Percentiles rank a stretch among this genome's conserved stretches.
Conservation (phyloP, 106 monocot genomes). For the Dioscorea zingiberensis region DNA sequence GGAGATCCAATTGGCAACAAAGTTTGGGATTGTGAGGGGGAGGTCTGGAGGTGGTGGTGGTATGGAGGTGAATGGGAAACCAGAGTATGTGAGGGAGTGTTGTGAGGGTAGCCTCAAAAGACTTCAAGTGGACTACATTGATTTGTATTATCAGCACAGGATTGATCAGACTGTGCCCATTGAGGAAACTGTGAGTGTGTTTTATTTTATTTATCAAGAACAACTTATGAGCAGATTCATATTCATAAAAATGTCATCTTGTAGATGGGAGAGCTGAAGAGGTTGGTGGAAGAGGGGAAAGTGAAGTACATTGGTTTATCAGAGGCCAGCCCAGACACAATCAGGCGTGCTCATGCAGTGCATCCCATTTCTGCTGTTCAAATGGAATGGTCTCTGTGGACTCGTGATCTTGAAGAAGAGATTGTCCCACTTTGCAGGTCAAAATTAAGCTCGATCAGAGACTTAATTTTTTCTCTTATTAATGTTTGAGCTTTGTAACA, state of each 20-base stretch:
- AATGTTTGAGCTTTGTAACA: too few species aligned
- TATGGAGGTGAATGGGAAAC: constrained; percentile 27
- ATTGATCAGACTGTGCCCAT: constrained; percentile 70
- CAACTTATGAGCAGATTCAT: too few species aligned
- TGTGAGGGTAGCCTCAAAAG: constrained; percentile 74
- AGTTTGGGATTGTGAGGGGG: constrained; percentile 35
- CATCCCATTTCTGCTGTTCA: constrained; percentile 77
- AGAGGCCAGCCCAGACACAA: constrained; percentile 73
- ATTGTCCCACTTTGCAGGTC: constrained; percentile 60
- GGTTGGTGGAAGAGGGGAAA: constrained; percentile 62
- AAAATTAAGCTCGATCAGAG: too few species aligned
- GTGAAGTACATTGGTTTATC: constrained; percentile 77
- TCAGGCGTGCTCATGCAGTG: constrained; percentile 76
- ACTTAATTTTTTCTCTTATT: too few species aligned
- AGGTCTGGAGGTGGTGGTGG: background rate
- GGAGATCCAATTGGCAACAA: constrained; percentile 42
- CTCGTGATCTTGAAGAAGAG: constrained; percentile 67
- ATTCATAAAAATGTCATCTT: too few species aligned
- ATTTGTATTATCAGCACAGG: constrained; percentile 81
- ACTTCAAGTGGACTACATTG: constrained; percentile 82
- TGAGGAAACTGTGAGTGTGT: constrained; percentile 61
- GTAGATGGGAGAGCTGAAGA: constrained; percentile 38
- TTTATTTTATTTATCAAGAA: background rate
- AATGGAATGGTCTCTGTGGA: constrained; percentile 85
- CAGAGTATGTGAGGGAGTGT: constrained; percentile 47